These are phyloP conservation scores for Podosphaera leucotricha DNA, from an alignment of 2,329 filamentous ascomycete species.

Conservation along the genomic window DNA sequence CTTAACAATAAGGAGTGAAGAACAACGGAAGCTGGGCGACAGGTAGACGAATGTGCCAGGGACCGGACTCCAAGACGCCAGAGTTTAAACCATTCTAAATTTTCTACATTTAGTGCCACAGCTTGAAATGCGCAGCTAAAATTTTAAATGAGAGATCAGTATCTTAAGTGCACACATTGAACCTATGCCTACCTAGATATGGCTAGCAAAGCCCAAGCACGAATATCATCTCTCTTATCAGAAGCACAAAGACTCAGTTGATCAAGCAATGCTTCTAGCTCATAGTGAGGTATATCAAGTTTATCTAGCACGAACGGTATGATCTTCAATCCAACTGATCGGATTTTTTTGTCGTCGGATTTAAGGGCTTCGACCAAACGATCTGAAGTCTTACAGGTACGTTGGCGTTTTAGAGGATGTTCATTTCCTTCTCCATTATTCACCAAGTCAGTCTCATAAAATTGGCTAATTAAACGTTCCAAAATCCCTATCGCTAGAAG, in stretches of 20 bases:
- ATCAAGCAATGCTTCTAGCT: conserved; percentile 30
- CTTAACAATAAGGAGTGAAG: conserved; percentile 43
- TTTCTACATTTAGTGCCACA: conserved; percentile 16
- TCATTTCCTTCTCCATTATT: conserved; percentile 4
- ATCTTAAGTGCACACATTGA: background rate
- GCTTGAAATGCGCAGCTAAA: conserved; percentile 24
- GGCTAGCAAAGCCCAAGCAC: conserved; percentile 70
- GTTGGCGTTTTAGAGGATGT: conserved; percentile 14
- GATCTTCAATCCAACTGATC: conserved; percentile 23
- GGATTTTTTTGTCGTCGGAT: conserved; percentile 7
- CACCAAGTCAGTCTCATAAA: conserved; percentile 3
- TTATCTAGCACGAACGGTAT: conserved; percentile 26
- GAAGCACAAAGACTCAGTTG: conserved; percentile 33
- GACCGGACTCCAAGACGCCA: conserved; percentile 56
- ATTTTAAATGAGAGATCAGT: background rate
- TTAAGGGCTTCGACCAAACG: conserved; percentile 11
- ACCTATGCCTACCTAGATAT: conserved; percentile 40
- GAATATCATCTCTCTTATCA: conserved; percentile 42
- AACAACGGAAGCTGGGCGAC: conserved; percentile 49
- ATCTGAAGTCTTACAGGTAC: conserved; percentile 7
- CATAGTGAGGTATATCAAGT: conserved; percentile 23
- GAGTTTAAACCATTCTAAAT: conserved; percentile 40
- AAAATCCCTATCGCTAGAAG: conserved; percentile 34
- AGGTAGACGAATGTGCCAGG: conserved; percentile 44
- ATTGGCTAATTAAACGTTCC: conserved; percentile 18